Base-by-base conservation (phyloP, 768 basidiomycete genomes). In the Lentinula sp. region DNA sequence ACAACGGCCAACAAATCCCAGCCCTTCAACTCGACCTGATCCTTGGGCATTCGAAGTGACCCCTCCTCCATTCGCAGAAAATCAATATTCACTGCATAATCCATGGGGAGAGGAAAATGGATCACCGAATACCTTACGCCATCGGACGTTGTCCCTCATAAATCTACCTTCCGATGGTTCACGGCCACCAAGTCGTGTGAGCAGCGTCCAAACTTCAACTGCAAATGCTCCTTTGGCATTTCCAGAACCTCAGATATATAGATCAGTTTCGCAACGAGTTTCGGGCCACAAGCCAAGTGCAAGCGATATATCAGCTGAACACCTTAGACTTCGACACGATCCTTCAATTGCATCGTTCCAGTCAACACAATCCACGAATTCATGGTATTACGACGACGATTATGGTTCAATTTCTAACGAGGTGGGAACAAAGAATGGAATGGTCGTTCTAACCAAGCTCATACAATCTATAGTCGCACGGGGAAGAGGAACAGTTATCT, bases 191-290 rank as follows among this genome's bases (percentile, higher is more conserved):
- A 73, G 67, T 59, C 75, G 80, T 54, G 65, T 82, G 13, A 67
- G 69, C 33, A 82, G 77, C 65, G 72, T 71, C n/a, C 65, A 73
- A 20, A 71, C 75, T 53, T 63, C 62, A 4, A n/a, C 50, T 7
- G 64, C 66, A 6, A 61, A 66, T 39, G 61, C 63, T 23, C 66
- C 68, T 7, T 68, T 81, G 16, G 62, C 76, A 6, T 82, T 85
- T 62, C 82, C 85, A 28, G 82, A 87, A 51, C 79, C 84, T 12
- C 79, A 81, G 63, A 62, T 84, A 33, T 74, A 79, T 61, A 79
- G 81, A 57, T 77, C 82, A 16, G 65, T 70, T 6, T 84, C 83
- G 12, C 70, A 70, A 65, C 68, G 54, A 63, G 23, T 33, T 20
- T 16, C 56, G 60, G 67, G 58, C 48, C 70, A 62, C 62, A 68